phyloP scores from a whole-genome alignment of 1,284 basidiomycete genomes.

The Cutaneotrichosporon mucoides region DNA sequence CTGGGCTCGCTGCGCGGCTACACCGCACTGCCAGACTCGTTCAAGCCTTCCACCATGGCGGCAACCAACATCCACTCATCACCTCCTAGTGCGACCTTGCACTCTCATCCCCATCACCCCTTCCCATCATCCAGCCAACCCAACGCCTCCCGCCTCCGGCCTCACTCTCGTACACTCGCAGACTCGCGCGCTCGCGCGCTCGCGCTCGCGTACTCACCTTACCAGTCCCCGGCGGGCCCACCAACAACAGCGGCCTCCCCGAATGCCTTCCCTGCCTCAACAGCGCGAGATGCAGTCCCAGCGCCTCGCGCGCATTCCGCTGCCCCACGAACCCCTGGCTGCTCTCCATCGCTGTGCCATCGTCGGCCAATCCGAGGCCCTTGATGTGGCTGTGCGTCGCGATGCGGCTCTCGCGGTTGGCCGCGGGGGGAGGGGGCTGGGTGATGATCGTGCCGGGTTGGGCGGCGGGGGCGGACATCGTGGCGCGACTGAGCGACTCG shows the following conservation, averaged over 20 bases:
- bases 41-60: no score
- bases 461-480: slow-evolving; percentile 15
- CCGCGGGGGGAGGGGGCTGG: slow-evolving; percentile 42
- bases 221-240: slow-evolving; percentile 49
- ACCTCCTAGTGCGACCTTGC: no score
- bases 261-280: slow-evolving; percentile 43
- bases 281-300: slow-evolving; percentile 46
- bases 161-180: no score
- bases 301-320: slow-evolving; percentile 76
- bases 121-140: no score
- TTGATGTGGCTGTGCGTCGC: slow-evolving; percentile 57
- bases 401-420: slow-evolving; percentile 46
- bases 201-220: no score
- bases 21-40: no score
- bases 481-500: not conserved
- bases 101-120: no score
- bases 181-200: no score
- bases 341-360: slow-evolving; percentile 71
- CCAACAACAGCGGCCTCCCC: slow-evolving; percentile 47
- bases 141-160: no score
- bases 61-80: no score
- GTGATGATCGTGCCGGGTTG: slow-evolving; percentile 38
- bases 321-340: slow-evolving; percentile 90
- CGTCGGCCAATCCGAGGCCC: slow-evolving; percentile 82
- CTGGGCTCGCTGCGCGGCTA: no score